phyloP scores from a whole-genome alignment of 2,329 filamentous ascomycete species.

The Monosporascus ibericus region DNA sequence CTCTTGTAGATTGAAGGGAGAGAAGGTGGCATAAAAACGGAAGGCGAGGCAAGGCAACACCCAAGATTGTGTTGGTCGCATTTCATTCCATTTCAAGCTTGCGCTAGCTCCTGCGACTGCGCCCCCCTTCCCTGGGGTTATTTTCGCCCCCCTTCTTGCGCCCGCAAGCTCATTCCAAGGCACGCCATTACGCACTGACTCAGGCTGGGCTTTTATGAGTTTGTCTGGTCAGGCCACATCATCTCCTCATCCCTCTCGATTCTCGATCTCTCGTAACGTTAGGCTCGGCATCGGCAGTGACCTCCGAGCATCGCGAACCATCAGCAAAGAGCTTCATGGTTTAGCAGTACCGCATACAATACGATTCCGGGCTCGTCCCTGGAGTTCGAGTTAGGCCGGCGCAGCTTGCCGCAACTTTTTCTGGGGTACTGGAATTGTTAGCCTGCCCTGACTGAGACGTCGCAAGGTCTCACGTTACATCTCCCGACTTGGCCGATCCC shows the following conservation, averaged over 20 bases:
- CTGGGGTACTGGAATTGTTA: background rate
- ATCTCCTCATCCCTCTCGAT: too few relatives aligned
- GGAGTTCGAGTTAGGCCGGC: background rate
- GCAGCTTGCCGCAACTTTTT: background rate
- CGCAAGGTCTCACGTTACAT: background rate
- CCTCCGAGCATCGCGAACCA: too few relatives aligned
- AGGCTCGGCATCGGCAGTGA: too few relatives aligned
- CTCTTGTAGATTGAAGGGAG: background rate
- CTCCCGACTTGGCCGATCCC: conserved; percentile 5
- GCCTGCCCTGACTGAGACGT: background rate
- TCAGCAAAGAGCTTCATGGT: too few relatives aligned
- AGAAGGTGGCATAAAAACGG: background rate
- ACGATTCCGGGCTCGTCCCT: background rate
- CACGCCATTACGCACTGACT: too few relatives aligned
- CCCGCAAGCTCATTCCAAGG: too few relatives aligned
- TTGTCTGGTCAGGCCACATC: too few relatives aligned
- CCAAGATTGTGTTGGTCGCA: too few relatives aligned
- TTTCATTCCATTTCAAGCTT: background rate
- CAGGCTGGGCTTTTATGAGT: too few relatives aligned
- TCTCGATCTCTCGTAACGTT: too few relatives aligned
- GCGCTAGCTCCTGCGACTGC: background rate
- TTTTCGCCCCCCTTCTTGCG: too few relatives aligned
- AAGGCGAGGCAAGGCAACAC: background rate
- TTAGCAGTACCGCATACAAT: background rate
- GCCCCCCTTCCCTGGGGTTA: background rate